Conservation (phyloP, 768 basidiomycete genomes). For the Lepiota subincarnata region DNA sequence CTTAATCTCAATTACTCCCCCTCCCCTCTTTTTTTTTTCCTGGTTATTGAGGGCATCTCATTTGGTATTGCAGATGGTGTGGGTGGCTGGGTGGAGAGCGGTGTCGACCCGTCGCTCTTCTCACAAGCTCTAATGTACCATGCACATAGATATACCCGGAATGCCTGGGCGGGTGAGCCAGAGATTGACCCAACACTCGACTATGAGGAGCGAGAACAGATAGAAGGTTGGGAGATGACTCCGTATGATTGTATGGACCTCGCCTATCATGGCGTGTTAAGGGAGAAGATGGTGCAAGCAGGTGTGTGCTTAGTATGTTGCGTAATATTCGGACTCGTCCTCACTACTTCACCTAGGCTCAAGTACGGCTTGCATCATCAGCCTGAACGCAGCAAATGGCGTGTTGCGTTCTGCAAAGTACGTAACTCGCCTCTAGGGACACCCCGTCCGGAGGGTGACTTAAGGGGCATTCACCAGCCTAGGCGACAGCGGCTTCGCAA, state of each 20-base stretch:
- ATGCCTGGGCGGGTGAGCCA: constrained; percentile 80
- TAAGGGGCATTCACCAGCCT: constrained; percentile 38
- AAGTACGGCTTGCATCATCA: constrained; percentile 78
- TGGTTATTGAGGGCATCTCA: constrained; percentile 56
- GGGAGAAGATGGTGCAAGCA: constrained; percentile 63
- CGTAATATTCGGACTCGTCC: not conserved
- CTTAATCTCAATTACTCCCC: constrained; percentile 8
- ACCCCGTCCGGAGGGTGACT: constrained; percentile 2
- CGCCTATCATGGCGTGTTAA: constrained; percentile 66
- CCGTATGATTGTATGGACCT: constrained; percentile 68
- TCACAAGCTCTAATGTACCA: constrained; percentile 90
- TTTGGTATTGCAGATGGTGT: constrained; percentile 92
- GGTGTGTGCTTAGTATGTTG: constrained; percentile 40
- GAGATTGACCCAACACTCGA: constrained; percentile 77
- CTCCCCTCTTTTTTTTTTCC: constrained; percentile 23
- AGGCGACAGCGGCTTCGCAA: constrained; percentile 75
- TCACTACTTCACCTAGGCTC: constrained; percentile 49
- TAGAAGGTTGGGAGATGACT: constrained; percentile 76
- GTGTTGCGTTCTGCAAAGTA: constrained; percentile 76
- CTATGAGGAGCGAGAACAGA: constrained; percentile 58
- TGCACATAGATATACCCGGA: constrained; percentile 65
- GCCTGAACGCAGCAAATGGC: constrained; percentile 71
- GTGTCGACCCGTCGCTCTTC: constrained; percentile 86
- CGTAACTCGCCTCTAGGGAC: constrained; percentile 20
- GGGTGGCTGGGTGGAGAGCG: constrained; percentile 83